These are phyloP conservation scores for Globisporangium cystogenes DNA, from an alignment of 352 stramenopile genomes.

Conservation along the genomic window DNA sequence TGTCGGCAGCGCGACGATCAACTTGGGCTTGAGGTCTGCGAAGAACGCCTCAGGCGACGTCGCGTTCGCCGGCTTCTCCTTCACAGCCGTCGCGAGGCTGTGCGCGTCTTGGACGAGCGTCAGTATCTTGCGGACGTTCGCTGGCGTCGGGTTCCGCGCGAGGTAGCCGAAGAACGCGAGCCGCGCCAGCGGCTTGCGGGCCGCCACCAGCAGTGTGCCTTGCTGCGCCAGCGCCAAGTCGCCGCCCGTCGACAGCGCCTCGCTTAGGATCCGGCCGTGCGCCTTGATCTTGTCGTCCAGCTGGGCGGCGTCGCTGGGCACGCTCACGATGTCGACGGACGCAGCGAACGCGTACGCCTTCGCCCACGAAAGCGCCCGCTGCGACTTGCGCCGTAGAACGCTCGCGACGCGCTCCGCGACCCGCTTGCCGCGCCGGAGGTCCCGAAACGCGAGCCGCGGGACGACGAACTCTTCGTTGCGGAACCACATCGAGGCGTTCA, in stretches of 20 bases:
- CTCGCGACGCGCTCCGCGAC: constrained; percentile 7
- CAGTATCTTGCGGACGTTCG: constrained; percentile 6
- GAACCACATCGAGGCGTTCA: constrained; percentile 24
- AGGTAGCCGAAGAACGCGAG: constrained; percentile 17
- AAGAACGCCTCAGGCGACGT: neutral
- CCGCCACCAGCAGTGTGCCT: constrained; percentile 6
- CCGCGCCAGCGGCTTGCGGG: constrained; percentile 3
- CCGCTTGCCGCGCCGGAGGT: constrained; percentile 16
- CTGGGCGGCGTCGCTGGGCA: neutral
- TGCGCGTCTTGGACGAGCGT: constrained; percentile 8
- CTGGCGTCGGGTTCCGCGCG: constrained; percentile 1
- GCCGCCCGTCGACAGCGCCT: constrained; percentile 8
- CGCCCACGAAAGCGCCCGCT: constrained; percentile 9
- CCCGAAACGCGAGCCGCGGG: constrained; percentile 13
- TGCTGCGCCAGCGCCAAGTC: constrained; percentile 7
- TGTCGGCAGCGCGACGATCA: constrained; percentile 13
- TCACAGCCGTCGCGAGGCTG: constrained; percentile 9
- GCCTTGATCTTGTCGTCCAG: constrained; percentile 2
- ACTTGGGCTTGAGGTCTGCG: neutral
- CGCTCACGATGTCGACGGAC: neutral
- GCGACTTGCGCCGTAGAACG: constrained; percentile 11
- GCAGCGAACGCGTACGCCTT: neutral
- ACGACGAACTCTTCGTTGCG: constrained; percentile 32
- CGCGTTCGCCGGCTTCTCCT: neutral
- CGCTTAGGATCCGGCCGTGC: constrained; percentile 7